Conservation (phyloP, 2,329 filamentous ascomycete genomes). For the Cadophora malorum region DNA sequence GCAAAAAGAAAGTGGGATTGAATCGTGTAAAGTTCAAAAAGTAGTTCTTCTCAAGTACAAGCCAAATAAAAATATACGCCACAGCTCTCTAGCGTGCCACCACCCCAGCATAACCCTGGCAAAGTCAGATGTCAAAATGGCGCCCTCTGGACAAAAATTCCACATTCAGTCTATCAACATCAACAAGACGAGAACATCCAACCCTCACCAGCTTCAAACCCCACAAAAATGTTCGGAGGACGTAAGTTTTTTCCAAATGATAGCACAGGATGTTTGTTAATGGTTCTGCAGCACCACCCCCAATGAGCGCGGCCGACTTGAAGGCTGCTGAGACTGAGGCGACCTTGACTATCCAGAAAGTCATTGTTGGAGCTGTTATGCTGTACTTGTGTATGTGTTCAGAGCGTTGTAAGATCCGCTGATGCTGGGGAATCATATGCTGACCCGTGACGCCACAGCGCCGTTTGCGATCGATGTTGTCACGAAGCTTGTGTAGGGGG, state of each 20-base stretch:
- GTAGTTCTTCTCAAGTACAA: neutral
- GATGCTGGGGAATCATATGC: neutral
- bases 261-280: slow-evolving; percentile 22
- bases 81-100: slow-evolving; percentile 20
- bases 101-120: slow-evolving; percentile 16
- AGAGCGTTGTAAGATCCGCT: neutral
- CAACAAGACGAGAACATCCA: slow-evolving; percentile 11
- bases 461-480: slow-evolving; percentile 62
- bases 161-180: neutral
- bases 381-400: slow-evolving; percentile 77
- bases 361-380: slow-evolving; percentile 67
- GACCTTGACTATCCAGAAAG: slow-evolving; percentile 69
- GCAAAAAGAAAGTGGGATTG: slow-evolving; percentile 15
- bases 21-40: slow-evolving; percentile 14
- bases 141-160: neutral
- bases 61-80: slow-evolving; percentile 21
- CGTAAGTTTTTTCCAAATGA: slow-evolving; percentile 51
- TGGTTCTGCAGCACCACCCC: slow-evolving; percentile 61
- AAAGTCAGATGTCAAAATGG: slow-evolving; percentile 20
- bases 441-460: slow-evolving; percentile 47
- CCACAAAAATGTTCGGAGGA: slow-evolving; percentile 66
- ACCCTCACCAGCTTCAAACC: slow-evolving; percentile 19
- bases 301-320: slow-evolving; percentile 73
- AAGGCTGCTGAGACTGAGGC: slow-evolving; percentile 72
- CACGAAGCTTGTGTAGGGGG: slow-evolving; percentile 54